Conservation (phyloP, 1,284 basidiomycete genomes). For the Ustilago lituana region DNA sequence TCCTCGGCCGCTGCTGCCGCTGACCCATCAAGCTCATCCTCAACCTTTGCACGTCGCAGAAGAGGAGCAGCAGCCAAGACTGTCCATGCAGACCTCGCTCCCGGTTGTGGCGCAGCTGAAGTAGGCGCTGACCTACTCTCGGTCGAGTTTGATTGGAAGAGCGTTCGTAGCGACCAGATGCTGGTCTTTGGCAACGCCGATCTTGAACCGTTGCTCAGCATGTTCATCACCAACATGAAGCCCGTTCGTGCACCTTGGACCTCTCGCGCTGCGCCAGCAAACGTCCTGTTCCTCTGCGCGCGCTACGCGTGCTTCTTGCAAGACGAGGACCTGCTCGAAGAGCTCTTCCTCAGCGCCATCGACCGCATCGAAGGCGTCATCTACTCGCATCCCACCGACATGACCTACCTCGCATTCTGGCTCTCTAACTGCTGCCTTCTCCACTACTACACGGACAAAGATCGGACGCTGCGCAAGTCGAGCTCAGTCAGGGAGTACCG, state of each 20-base stretch:
- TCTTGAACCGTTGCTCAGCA: slow-evolving; percentile 80
- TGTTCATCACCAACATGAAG: slow-evolving; percentile 76
- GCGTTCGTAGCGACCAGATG: slow-evolving; percentile 71
- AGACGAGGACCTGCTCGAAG: slow-evolving; percentile 75
- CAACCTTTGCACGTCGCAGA: slow-evolving; percentile 27
- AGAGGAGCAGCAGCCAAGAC: slow-evolving; percentile 32
- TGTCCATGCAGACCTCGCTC: slow-evolving; percentile 37
- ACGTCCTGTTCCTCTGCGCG: slow-evolving; percentile 72
- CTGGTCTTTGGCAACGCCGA: slow-evolving; percentile 86
- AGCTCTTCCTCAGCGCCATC: slow-evolving; percentile 86
- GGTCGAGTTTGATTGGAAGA: slow-evolving; percentile 54
- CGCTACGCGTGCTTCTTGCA: slow-evolving; percentile 74
- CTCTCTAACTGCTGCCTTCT: slow-evolving; percentile 88
- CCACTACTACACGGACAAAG: slow-evolving; percentile 83
- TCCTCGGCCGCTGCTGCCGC: not conserved
- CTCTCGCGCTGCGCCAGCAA: slow-evolving; percentile 67
- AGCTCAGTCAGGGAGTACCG: slow-evolving; percentile 44
- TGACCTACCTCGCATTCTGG: slow-evolving; percentile 91
- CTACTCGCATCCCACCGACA: slow-evolving; percentile 76
- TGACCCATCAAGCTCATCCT: slow-evolving; percentile 9
- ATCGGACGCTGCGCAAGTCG: slow-evolving; percentile 38
- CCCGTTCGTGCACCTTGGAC: slow-evolving; percentile 70
- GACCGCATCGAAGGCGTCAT: slow-evolving; percentile 90
- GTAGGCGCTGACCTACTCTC: slow-evolving; percentile 55
- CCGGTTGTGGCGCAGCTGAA: slow-evolving; percentile 59